Percentiles rank a stretch among this genome's conserved stretches.
phyloP scores from a whole-genome alignment of 495 filamentous ascomycete species.

The Penicillium flavigenum region DNA sequence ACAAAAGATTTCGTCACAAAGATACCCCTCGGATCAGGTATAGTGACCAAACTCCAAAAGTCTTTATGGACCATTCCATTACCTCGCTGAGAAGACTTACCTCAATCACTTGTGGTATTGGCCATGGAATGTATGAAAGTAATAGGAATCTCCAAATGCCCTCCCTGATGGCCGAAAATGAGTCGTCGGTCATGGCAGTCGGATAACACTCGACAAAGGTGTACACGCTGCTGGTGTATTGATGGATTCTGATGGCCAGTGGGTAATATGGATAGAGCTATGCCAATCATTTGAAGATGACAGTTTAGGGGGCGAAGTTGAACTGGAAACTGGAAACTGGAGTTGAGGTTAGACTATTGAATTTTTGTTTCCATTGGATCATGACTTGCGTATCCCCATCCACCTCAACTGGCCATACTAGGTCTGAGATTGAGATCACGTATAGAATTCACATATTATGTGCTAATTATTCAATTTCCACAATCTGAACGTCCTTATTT shows the following conservation, averaged over 20 bases:
- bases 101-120: too few relatives aligned
- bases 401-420: background rate
- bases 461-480: background rate
- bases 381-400: background rate
- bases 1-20: too few relatives aligned
- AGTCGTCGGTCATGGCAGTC: too few relatives aligned
- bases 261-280: background rate
- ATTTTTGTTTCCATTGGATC: background rate
- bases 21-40: too few relatives aligned
- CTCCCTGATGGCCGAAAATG: too few relatives aligned
- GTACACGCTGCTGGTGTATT: too few relatives aligned
- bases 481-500: background rate
- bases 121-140: too few relatives aligned
- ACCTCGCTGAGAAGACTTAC: too few relatives aligned
- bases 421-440: background rate
- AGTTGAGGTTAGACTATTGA: background rate
- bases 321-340: background rate
- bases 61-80: too few relatives aligned
- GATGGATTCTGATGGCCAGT: slow-evolving; percentile 56
- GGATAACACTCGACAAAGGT: too few relatives aligned
- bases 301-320: background rate
- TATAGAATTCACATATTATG: background rate
- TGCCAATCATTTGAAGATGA: background rate
- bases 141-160: too few relatives aligned
- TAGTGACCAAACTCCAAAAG: too few relatives aligned